Base-by-base conservation (phyloP, 495 filamentous ascomycete species). In the Podospora fimiseda region DNA sequence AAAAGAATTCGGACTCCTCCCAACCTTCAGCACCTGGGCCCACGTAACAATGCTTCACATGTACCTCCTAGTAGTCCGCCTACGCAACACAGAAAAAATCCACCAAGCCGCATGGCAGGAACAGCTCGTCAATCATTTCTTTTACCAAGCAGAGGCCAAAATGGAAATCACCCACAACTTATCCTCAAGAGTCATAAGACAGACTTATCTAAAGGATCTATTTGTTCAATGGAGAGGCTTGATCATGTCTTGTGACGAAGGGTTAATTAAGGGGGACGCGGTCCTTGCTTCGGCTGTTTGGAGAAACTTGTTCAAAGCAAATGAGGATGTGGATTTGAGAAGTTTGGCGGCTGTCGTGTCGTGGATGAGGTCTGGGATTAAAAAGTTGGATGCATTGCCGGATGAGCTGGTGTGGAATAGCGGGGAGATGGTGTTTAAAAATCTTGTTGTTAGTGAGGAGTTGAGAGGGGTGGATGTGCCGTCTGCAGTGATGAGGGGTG, bases 11-110 rank as follows among this genome's bases (percentile, higher is more conserved):
- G 80, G 77, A 13, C 80, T 96, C 23, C 68, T 72, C 19, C 87
- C 89, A 1, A 98, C 89, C 0, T 98, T 98, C 72, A 87, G 80
- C 53, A 91, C 88, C 43, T 98, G 93, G 94, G 85, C 94, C 6
- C 93, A 96, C 65, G 82, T 97, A 38, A 91, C 90, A 16, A 90
- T 97, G 74, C 79, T 97, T 13, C 90, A 98, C 73, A 87, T 97
- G 83, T 96, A 95, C 74, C 79, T 95, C 46, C 69, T 96, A 38
- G 85, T 86, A n/a, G 85, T 87, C n/a, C 86, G 92, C 39, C 72
- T 96, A 43, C 87, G 93, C 44, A 77, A 77, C 53, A 79, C 93
- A 52, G 86, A 86, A 18, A 74, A 88, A 37, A 65, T 68, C 5
- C 38, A 55, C 13, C 65, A 69, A 51, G 60, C 64, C 39, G 57